Base-by-base conservation (phyloP, 2,329 filamentous ascomycete genomes). In the Ustulina deusta region DNA sequence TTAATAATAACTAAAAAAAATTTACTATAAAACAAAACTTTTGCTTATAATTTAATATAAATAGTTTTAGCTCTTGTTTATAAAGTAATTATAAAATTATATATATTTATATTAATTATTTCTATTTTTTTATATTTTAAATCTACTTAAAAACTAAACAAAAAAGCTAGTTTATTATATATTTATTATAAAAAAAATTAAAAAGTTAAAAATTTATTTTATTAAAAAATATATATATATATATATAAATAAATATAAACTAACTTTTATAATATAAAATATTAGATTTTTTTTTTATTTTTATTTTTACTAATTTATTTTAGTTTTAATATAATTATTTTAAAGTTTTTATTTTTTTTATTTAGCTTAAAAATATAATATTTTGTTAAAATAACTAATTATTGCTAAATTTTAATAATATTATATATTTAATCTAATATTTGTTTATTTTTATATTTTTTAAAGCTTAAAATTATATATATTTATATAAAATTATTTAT, bases 401-500 rank as follows among this genome's bases (percentile, higher is more conserved):
- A 22, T 56, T 49, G 27, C 51, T 49, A 63, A n/a, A 63, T 38
- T 38, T 63, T 36, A 29, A 40, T 48, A 3, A 63, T 15, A 52
- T 49, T 49, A 25, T 42, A 32, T 32, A 49, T 34, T 48, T 25
- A 44, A 36, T 64, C 34, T 40, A 59, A 17, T 42, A 52, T 64
- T 40, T 42, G 29, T 49, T 49, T 57, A 44, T 51, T 27, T 22
- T 57, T 54, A 20, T 64, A 51, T 17, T 59, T 54, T 40, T 56
- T 22, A 29, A 25, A 11, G 25, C 38, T 36, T 38, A 63, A 34
- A 20, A 36, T 48, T 4, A 17, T 2, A n/a, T 48, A 48, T 36
- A n/a, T 63, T 48, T 56, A 40, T 17, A 56, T 48, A 32, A 27
- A 63, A 27, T 32, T 22, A 17, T 63, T 48, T 11, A 63, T 40